phyloP scores from a whole-genome alignment of 257 asterid genomes.

The Solanum etuberosum region DNA sequence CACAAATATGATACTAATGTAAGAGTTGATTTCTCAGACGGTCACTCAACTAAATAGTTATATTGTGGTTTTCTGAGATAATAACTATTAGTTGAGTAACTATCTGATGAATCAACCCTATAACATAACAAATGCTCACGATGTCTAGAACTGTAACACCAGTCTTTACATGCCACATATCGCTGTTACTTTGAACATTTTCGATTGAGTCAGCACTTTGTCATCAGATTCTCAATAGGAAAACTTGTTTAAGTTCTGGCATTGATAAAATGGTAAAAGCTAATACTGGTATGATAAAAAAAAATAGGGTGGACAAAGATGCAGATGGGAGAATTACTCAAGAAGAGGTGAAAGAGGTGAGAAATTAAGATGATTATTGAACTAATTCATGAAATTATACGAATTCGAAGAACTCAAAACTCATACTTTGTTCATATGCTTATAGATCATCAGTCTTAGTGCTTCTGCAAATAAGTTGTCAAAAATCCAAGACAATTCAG shows the following conservation, averaged over 20 bases:
- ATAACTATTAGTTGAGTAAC: neutral
- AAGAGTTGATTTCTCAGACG: neutral
- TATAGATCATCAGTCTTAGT: constrained; percentile 1
- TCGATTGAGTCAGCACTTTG: neutral
- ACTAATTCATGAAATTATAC: neutral
- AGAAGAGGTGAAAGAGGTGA: constrained; percentile 14
- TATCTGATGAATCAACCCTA: neutral
- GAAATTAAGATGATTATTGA: neutral
- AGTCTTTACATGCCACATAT: neutral
- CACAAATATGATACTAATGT: neutral
- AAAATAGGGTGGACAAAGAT: constrained; percentile 11
- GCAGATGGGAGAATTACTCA: constrained; percentile 22
- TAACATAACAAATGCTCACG: neutral
- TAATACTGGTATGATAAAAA: neutral
- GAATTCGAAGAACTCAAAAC: neutral
- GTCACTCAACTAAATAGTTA: neutral
- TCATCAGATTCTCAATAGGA: neutral
- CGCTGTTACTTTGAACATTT: neutral
- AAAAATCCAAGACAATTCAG: constrained; percentile 5
- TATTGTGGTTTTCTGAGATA: neutral
- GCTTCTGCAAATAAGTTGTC: constrained; percentile 7
- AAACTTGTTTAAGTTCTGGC: neutral
- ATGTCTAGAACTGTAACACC: neutral
- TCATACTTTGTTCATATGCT: neutral
- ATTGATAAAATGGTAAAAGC: neutral